Evolutionary conservation across 805 yeast genomes (phyloP), one percentile per base, ranked within the genome.

Genomic region (Saccharomycopsis lassenensis): DNA sequence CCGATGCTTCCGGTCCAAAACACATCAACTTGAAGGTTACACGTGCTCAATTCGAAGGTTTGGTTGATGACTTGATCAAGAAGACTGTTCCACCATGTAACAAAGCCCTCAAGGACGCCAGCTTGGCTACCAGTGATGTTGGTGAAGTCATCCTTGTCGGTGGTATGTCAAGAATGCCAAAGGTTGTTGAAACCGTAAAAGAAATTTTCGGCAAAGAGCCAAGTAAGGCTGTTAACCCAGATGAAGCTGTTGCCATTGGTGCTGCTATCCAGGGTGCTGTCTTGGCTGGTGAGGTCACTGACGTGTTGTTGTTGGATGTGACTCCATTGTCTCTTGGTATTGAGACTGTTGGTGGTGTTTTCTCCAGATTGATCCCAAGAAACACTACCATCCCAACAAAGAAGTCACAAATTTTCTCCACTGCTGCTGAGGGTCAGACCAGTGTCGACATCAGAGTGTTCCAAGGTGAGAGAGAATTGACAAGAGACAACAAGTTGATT

Each of bases 381-480:
- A 82, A 86, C 77, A 86, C 96, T 51, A 86, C 96, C 46, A 85
- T 86, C 49, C 96, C 96, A 63, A 85, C 95, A 53, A 84, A 85
- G 76, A 86, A 86, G 69, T 82, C 94, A 33, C 95, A 86, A 70
- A 77, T 86, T 55, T 86, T 87, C 80, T 84, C 94, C 37, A 85
- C 95, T 53, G 95, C 95, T 47, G 86, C 94, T 48, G 81, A 89
- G 52, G 95, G 95, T 60, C 95, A 85, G 72, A 85, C 95, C 48
- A 81, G 94, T 52, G 94, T 85, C 52, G 94, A 85, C 71, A 86
- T 86, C 67, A 80, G 95, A 69, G 96, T 86, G 44, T 87, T 84
- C 95, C 95, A 86, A 71, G 96, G 96, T 72, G 96, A 86, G 74
- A 83, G 96, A 74, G 95, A 86, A 69, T 77, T 87, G 58, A 94